Evolutionary conservation across 371 early-diverging fungal species (phyloP), one percentile per base, ranked within the genome.

Genomic region (Haplosporangium sp.): DNA sequence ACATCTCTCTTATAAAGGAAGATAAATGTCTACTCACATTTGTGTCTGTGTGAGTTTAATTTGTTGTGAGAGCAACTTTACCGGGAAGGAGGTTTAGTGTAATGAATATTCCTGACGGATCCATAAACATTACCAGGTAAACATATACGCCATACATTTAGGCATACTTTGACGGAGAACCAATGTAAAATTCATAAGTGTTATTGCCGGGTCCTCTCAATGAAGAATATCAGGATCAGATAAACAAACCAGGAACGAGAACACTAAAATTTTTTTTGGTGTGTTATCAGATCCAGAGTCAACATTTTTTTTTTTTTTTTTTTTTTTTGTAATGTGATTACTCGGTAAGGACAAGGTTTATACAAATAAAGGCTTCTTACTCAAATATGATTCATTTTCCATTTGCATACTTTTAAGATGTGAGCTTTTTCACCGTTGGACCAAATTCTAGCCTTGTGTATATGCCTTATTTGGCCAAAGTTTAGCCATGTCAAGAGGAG

Each of bases 201-300:
- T 44, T 27, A 7, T 17, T 48, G n/a, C 59, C 58, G 67, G 58
- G 39, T 39, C 40, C 42, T 52, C 68, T 40, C 69, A 17, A 53
- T 35, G 42, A 10, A 48, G 59, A 50, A n/a, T n/a, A 34, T 20
- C 3, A 34, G 35, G 67, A 72, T 72, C 67, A 57, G 66, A 72
- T 72, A 72, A 72, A 72, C 65, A 61, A 58, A 45, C 5, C 42
- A 19, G 17, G 37, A 45, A 27, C 9, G 17, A 35, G 34, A 4
- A 52, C 42, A 35, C 38, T 45, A 47, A 55, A 3, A 52, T 61
- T 52, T 70, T 63, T 71, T 3, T n/a, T 17, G 1, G 17, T 34
- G 40, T 27, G 44, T 71, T 72, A 72, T 72, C 72, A 66, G 72
- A 72, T 72, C 72, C 72, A 72, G 72, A 66, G 72, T 72, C 72